Evolutionary conservation across 495 filamentous ascomycete species (phyloP).

Genomic region (Cryomyces minteri): DNA sequence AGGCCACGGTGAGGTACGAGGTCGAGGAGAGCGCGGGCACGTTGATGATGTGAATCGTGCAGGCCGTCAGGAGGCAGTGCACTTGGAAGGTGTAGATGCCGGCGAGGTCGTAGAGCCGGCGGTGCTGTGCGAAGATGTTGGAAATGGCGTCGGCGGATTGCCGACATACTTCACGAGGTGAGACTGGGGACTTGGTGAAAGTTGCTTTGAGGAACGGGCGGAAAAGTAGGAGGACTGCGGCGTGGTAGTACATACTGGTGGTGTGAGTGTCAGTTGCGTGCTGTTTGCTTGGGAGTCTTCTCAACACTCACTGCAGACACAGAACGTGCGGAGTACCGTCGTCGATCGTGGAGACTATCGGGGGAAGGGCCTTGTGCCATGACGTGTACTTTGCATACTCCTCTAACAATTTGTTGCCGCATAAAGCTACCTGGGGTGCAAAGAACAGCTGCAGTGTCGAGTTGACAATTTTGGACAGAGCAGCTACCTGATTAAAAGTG

Average conservation of each 20-base stretch:
- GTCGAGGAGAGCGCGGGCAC: constrained; percentile 6
- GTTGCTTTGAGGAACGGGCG: constrained; percentile 19
- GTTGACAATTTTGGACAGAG: constrained; percentile 7
- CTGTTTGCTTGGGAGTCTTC: neutral
- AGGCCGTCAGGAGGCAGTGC: constrained; percentile 17
- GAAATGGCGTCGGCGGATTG: constrained; percentile 15
- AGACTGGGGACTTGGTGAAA: constrained; percentile 10
- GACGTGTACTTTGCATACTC: constrained; percentile 5
- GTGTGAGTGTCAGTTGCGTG: neutral
- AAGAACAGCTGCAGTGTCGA: constrained; percentile 9
- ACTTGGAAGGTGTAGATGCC: constrained; percentile 10
- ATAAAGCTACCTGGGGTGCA: constrained; percentile 3
- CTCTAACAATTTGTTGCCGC: constrained; percentile 2
- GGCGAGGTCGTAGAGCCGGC: constrained; percentile 13
- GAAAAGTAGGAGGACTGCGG: constrained; percentile 19
- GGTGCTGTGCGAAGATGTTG: constrained; percentile 11
- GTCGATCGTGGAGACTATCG: neutral
- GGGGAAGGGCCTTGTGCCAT: constrained; percentile 2
- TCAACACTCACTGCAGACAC: constrained; percentile 4
- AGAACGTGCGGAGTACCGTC: constrained; percentile 6
- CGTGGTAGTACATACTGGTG: constrained; percentile 19
- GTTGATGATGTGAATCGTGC: constrained; percentile 20
- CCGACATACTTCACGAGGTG: constrained; percentile 17
- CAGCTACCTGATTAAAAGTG: constrained; percentile 3
- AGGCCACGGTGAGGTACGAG: constrained; percentile 6